A percentile compares a stretch with the other conserved stretches of the same genome.
Conservation (phyloP, 257 asterid genomes). For the Jacaranda copaia region DNA sequence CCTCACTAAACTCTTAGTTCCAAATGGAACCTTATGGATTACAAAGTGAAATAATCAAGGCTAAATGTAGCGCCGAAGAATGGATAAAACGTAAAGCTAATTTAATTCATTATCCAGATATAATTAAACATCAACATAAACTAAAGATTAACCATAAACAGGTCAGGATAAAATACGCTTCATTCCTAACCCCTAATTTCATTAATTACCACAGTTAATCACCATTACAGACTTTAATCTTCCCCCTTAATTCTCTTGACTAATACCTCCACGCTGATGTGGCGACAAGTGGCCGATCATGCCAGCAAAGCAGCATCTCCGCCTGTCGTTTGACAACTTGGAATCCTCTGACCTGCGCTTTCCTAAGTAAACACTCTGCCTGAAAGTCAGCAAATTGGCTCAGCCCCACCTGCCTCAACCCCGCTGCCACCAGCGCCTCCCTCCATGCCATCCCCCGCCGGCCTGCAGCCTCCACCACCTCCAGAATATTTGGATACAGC, state of each 20-base stretch:
- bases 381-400: slow-evolving; percentile 86
- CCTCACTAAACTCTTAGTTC: background rate
- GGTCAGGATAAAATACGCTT: slow-evolving; percentile 20
- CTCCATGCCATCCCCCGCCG: slow-evolving; percentile 67
- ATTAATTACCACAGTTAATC: background rate
- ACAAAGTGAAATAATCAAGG: background rate
- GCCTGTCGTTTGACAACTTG: slow-evolving; percentile 83
- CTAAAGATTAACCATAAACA: slow-evolving; percentile 29
- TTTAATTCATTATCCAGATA: slow-evolving; percentile 4
- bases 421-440: slow-evolving; percentile 83
- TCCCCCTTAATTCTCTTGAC: background rate
- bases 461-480: slow-evolving; percentile 68
- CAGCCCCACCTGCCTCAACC: slow-evolving; percentile 78
- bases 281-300: slow-evolving; percentile 83
- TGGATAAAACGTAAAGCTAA: slow-evolving; percentile 5
- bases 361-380: slow-evolving; percentile 80
- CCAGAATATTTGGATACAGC: slow-evolving; percentile 74
- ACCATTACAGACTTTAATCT: slow-evolving; percentile 15
- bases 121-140: slow-evolving; percentile 17
- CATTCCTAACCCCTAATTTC: background rate
- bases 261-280: slow-evolving; percentile 92
- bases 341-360: slow-evolving; percentile 82
- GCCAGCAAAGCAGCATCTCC: slow-evolving; percentile 99
- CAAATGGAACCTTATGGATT: background rate
- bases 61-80: no score